phyloP scores from a whole-genome alignment of 225 moss, liverwort and hornwort species.

The Physcomitrium patens region DNA sequence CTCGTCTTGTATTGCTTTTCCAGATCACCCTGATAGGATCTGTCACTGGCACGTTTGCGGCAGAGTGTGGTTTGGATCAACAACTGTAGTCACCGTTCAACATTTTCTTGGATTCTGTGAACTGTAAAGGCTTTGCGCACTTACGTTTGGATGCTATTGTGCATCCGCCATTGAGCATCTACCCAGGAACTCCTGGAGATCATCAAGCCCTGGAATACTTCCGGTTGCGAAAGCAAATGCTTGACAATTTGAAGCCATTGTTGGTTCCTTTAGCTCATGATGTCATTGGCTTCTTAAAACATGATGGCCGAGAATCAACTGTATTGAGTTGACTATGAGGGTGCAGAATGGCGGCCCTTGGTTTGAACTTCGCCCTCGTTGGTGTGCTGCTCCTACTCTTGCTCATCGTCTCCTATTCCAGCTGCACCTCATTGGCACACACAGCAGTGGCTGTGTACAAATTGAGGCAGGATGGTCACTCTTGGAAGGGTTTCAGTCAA shows the following conservation, averaged over 20 bases:
- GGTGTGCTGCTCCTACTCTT: conserved; percentile 40
- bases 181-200: not conserved
- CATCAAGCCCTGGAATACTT: not conserved
- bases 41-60: conserved; percentile 11
- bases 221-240: not conserved
- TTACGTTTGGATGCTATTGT: not conserved
- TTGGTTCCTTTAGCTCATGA: not conserved
- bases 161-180: not conserved
- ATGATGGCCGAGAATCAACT: conserved; percentile 31
- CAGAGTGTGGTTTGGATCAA: not conserved
- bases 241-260: conserved; percentile 1
- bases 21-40: conserved; percentile 29
- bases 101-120: not conserved
- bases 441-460: conserved; percentile 35
- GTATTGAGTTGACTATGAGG: conserved; percentile 73
- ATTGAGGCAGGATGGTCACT: conserved; percentile 20
- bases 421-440: conserved; percentile 29
- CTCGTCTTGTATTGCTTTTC: conserved; percentile 10
- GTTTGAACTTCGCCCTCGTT: conserved; percentile 45
- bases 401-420: conserved; percentile 32
- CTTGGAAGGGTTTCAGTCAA: conserved; percentile 21
- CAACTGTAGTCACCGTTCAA: not conserved
- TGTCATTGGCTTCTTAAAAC: not conserved
- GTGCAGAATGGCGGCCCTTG: conserved; percentile 77
- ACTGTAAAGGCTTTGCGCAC: not conserved